Evolutionary conservation across 306 rosid species (phyloP).

Genomic region (Dryas alaskensis): DNA sequence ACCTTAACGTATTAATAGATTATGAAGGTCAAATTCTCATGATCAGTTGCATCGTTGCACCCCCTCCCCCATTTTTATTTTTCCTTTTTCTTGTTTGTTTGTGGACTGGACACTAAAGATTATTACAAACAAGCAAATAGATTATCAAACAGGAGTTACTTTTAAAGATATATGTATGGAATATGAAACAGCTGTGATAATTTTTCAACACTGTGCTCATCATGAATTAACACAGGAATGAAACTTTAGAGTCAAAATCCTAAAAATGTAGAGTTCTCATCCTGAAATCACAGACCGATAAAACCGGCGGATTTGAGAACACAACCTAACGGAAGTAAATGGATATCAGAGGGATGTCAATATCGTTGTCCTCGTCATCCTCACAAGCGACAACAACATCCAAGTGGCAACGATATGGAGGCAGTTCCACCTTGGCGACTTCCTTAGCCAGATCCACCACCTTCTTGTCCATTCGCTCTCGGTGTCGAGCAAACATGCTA

Average conservation of each 20-base stretch:
- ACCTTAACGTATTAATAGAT: too few relatives aligned
- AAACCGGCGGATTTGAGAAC: conserved; percentile 11
- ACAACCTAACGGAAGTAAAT: conserved; percentile 73
- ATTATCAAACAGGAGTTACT: neutral
- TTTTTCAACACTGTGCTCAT: conserved; percentile 1
- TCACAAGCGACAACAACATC: conserved; percentile 95
- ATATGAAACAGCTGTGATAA: neutral
- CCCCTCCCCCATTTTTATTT: too few relatives aligned
- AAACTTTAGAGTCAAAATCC: neutral
- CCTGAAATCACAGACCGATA: conserved; percentile 31
- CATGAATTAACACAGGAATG: neutral
- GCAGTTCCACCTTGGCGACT: conserved; percentile 71
- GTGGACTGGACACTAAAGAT: neutral
- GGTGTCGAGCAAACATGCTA: conserved; percentile 71
- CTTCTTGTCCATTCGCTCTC: conserved; percentile 75
- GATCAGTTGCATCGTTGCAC: too few relatives aligned
- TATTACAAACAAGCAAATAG: neutral
- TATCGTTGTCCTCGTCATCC: conserved; percentile 86
- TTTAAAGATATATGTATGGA: neutral
- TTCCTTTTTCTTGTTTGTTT: too few relatives aligned
- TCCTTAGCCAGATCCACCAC: conserved; percentile 77
- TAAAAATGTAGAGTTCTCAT: conserved; percentile 24
- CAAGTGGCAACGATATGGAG: conserved; percentile 65
- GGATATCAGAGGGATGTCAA: conserved; percentile 83
- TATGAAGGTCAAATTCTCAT: too few relatives aligned